Evolutionary conservation across 2,329 filamentous ascomycete genomes (phyloP).

Genomic region (Colletotrichum liriopes): DNA sequence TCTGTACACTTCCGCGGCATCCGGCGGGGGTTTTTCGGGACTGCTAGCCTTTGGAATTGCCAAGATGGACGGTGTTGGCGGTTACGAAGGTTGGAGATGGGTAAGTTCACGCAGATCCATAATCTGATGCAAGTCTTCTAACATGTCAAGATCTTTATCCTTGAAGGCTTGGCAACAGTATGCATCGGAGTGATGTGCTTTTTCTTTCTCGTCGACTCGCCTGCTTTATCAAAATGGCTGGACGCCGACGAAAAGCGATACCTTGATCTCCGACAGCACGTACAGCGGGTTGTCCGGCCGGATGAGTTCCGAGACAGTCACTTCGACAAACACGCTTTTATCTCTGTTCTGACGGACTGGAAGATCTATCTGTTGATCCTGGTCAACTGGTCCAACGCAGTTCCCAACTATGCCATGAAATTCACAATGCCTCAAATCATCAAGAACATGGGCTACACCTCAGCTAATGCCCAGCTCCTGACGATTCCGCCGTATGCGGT

Average conservation of each 20-base stretch:
- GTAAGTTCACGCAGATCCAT: slow-evolving; percentile 33
- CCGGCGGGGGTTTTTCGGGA: slow-evolving; percentile 62
- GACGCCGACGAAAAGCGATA: slow-evolving; percentile 57
- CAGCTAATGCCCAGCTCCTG: slow-evolving; percentile 50
- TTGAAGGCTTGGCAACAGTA: slow-evolving; percentile 64
- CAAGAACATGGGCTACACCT: slow-evolving; percentile 58
- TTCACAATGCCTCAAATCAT: slow-evolving; percentile 58
- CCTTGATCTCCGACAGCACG: slow-evolving; percentile 56
- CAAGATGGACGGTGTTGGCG: slow-evolving; percentile 62
- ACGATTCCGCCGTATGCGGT: slow-evolving; percentile 56
- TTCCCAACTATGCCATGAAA: slow-evolving; percentile 53
- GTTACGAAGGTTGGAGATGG: slow-evolving; percentile 64
- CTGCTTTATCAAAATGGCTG: slow-evolving; percentile 56
- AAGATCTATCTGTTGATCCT: slow-evolving; percentile 62
- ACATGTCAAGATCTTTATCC: slow-evolving; percentile 62
- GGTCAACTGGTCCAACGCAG: slow-evolving; percentile 60
- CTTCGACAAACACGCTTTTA: slow-evolving; percentile 53
- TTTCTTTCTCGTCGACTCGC: slow-evolving; percentile 63
- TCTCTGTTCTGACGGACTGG: slow-evolving; percentile 62
- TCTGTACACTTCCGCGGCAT: slow-evolving; percentile 54
- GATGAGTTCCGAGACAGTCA: slow-evolving; percentile 48
- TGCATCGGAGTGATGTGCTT: slow-evolving; percentile 57
- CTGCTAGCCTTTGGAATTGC: slow-evolving; percentile 61
- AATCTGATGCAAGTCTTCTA: background rate
- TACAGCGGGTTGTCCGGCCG: slow-evolving; percentile 47